phyloP scores from a whole-genome alignment of 139 green algal species.

The Trebouxia sp. region DNA sequence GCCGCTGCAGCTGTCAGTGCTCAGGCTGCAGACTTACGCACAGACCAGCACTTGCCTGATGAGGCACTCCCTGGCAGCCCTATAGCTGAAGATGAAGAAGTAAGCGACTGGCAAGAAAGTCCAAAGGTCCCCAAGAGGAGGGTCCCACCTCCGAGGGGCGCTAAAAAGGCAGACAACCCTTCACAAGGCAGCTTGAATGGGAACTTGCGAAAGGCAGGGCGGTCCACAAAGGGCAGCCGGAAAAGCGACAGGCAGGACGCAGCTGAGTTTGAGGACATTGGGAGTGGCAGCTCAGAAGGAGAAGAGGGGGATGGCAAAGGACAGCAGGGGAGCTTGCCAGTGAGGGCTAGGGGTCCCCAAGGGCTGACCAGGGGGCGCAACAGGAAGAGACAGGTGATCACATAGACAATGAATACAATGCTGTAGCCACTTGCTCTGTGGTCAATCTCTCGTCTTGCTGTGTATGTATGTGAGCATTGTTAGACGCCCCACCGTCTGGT shows the following conservation, averaged over 20 bases:
- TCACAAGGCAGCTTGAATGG: too few species aligned
- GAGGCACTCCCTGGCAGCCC: not conserved
- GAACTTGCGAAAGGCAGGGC: not conserved
- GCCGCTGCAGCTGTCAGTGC: not conserved
- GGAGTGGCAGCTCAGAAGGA: not conserved
- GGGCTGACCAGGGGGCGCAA: not conserved
- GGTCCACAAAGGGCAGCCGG: not conserved
- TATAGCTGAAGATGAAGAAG: not conserved
- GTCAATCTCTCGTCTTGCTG: too few species aligned
- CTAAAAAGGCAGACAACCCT: not conserved
- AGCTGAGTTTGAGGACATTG: too few species aligned
- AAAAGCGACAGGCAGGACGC: not conserved
- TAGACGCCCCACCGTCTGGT: too few species aligned
- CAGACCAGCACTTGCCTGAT: not conserved
- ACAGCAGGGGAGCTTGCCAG: not conserved
- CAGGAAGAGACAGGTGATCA: not conserved
- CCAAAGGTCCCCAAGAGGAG: not conserved
- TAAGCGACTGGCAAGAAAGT: not conserved
- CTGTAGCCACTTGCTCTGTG: not conserved
- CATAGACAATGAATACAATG: not conserved
- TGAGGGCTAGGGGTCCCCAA: not conserved
- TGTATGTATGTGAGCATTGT: not conserved
- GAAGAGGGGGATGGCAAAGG: not conserved
- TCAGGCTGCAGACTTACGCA: not conserved
- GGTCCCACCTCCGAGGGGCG: not conserved